Conservation (phyloP, 768 basidiomycete genomes). For the Bullera alba region DNA sequence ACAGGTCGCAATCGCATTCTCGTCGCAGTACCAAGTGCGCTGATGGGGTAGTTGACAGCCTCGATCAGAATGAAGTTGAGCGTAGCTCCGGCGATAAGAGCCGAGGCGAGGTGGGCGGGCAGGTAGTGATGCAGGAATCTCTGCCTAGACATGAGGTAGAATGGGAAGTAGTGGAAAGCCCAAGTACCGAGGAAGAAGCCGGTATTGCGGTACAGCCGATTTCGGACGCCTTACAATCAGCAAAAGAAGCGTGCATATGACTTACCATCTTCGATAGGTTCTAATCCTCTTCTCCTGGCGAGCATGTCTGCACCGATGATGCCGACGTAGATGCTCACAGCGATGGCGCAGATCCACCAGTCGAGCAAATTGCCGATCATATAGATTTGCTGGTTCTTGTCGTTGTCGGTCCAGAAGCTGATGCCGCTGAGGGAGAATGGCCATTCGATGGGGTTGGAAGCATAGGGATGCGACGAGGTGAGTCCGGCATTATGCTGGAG, state of each 20-base stretch:
- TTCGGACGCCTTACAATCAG: conserved; percentile 64
- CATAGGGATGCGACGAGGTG: conserved; percentile 95
- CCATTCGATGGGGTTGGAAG: conserved; percentile 94
- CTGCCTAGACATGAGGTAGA: conserved; percentile 96
- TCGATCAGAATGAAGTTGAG: conserved; percentile 85
- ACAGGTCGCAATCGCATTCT: conserved; percentile 54
- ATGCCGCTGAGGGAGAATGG: conserved; percentile 93
- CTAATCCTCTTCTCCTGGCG: conserved; percentile 72
- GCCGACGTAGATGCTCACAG: conserved; percentile 79
- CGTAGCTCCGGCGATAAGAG: conserved; percentile 84
- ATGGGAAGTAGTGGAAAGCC: conserved; percentile 92
- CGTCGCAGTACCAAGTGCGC: conserved; percentile 56
- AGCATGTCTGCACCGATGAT: conserved; percentile 83
- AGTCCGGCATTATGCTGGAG: conserved; percentile 98
- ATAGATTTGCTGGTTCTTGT: conserved; percentile 85
- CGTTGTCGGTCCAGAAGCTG: conserved; percentile 89
- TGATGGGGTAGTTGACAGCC: conserved; percentile 84
- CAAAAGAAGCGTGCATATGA: conserved; percentile 14
- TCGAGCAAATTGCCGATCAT: conserved; percentile 87
- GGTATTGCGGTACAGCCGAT: conserved; percentile 88
- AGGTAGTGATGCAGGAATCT: conserved; percentile 97
- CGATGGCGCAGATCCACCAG: conserved; percentile 89
- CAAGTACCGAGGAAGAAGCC: conserved; percentile 94
- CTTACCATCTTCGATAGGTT: conserved; percentile 83
- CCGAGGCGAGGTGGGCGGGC: conserved; percentile 87